phyloP scores from a whole-genome alignment of 2,329 filamentous ascomycete genomes.

The Biscogniauxia sp. region DNA sequence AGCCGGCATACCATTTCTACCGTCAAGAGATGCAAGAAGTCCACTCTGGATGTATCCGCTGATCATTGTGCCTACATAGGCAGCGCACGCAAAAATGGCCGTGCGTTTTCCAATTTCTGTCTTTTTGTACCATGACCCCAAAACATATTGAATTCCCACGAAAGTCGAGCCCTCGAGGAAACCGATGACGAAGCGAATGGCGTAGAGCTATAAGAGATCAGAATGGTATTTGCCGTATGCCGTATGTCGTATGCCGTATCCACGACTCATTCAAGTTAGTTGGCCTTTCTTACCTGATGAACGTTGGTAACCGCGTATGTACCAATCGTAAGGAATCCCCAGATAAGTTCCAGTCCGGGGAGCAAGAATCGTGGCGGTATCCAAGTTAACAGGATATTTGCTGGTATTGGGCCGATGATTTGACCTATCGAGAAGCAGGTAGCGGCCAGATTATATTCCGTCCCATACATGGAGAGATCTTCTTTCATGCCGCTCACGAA shows the following conservation, averaged over 20 bases:
- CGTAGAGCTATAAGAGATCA: conserved; percentile 13
- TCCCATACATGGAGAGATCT: conserved; percentile 10
- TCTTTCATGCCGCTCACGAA: conserved; percentile 31
- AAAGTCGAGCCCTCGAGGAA: conserved; percentile 48
- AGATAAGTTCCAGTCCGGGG: conserved; percentile 42
- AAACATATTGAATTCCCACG: conserved; percentile 47
- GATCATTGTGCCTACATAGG: conserved; percentile 59
- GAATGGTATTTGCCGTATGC: background rate
- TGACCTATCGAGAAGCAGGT: conserved; percentile 10
- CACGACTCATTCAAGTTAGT: too few relatives aligned
- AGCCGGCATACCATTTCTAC: conserved; percentile 43
- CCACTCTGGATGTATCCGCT: conserved; percentile 55
- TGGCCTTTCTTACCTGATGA: conserved; percentile 11
- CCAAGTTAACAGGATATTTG: conserved; percentile 32
- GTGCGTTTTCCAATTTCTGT: conserved; percentile 61
- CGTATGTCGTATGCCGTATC: too few relatives aligned
- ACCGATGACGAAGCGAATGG: conserved; percentile 44
- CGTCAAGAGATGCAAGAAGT: conserved; percentile 38
- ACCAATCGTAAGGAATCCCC: conserved; percentile 21
- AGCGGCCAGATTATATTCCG: conserved; percentile 4
- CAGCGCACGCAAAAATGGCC: conserved; percentile 61
- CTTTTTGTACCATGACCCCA: conserved; percentile 59
- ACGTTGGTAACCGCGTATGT: conserved; percentile 18
- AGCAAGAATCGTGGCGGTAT: conserved; percentile 42
- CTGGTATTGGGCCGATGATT: conserved; percentile 20